Base-by-base conservation (phyloP, 352 stramenopile genomes). In the Phytophthora hybrid region DNA sequence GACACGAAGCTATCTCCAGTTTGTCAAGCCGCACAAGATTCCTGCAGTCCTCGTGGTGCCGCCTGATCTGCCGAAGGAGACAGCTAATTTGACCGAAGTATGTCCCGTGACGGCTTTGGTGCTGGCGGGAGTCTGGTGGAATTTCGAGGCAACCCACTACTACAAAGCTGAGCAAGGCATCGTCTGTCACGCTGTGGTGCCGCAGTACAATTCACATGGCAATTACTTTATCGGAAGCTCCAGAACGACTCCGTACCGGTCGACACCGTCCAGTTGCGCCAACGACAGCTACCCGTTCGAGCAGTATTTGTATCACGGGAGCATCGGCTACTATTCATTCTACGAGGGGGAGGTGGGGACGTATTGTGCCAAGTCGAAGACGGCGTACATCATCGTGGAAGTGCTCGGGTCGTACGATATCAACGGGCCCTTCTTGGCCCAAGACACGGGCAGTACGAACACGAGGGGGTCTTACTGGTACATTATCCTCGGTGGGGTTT, bases 271-370 rank as follows among this genome's bases (percentile, higher is more conserved):
- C 1, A 60, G 51, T 51, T 72, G 55, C 23, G 63, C 23, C 3
- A 51, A 69, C 9, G 37, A 80, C 16, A 77, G 73, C 34, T 65
- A 59, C 23, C 18, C 59, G 0, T 69, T 71, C 16, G 41, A 73
- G 13, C 55, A 71, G 6, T 77, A 80, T 26, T 66, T 79, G 4
- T 81, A 81, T 34, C 74, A 81, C 18, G 69, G 63, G 5, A 77
- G 63, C 29, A 64, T 79, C 14, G 74, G 74, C 0, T 81, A 66
- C 39, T 77, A 77, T 37, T 77, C 70, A 1, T 69, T 59, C 41
- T 77, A 73, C 57, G 63, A 72, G 67, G 62, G 61, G 3, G 59
- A 65, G 29, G 44, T 57, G 0, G 66, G 74, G 6, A 68, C 62
- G 13, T 81, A 70, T 39, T 81, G 74, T 31, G 11, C 34, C 9